phyloP scores from a whole-genome alignment of 805 yeast genomes.

The Suhomyces xylopsoci region DNA sequence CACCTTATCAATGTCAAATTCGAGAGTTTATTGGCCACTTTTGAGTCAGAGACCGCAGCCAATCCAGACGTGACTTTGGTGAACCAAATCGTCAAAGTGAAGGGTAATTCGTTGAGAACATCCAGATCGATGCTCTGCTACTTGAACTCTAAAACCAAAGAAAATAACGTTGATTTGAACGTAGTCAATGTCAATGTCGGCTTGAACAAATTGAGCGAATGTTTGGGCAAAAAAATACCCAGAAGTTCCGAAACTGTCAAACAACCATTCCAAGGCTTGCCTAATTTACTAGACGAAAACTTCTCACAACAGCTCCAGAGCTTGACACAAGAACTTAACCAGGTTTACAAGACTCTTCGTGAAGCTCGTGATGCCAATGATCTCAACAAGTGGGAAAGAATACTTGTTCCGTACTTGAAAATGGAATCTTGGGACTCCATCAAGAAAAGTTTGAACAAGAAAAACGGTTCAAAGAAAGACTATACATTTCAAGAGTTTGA shows the following conservation, averaged over 20 bases:
- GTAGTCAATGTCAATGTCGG: constrained; percentile 58
- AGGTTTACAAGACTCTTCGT: constrained; percentile 24
- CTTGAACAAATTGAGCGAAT: constrained; percentile 62
- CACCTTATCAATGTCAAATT: constrained; percentile 45
- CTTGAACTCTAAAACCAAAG: constrained; percentile 39
- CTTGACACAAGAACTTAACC: constrained; percentile 16
- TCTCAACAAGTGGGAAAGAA: constrained; percentile 25
- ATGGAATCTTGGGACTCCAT: constrained; percentile 23
- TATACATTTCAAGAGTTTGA: constrained; percentile 48
- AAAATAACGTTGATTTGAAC: constrained; percentile 43
- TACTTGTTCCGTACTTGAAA: constrained; percentile 30
- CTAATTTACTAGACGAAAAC: constrained; percentile 20
- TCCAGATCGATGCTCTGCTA: constrained; percentile 41
- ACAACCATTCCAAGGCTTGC: constrained; percentile 23
- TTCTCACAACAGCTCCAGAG: constrained; percentile 15
- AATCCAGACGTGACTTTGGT: constrained; percentile 27
- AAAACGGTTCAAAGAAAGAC: constrained; percentile 9
- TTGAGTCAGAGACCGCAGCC: constrained; percentile 11
- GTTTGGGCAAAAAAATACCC: constrained; percentile 61
- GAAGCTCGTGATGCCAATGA: constrained; percentile 15
- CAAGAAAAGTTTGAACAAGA: constrained; percentile 14
- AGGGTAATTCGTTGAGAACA: constrained; percentile 42
- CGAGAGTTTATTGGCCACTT: constrained; percentile 36
- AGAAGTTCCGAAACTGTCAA: constrained; percentile 1
- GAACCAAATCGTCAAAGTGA: constrained; percentile 31